phyloP scores from a whole-genome alignment of 306 rosid species.

The Dalbergia oliveri region DNA sequence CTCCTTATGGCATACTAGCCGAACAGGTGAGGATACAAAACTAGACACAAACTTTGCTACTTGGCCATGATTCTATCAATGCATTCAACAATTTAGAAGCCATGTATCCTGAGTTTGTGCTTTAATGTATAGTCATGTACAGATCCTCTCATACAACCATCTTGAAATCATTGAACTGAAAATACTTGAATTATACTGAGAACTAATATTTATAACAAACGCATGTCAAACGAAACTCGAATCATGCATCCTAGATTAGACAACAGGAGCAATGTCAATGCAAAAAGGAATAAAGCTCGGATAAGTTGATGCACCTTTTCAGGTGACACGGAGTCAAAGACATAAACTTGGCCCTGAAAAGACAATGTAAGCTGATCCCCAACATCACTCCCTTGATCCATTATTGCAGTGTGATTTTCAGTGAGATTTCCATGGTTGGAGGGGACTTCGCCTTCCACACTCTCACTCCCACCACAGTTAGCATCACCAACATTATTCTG shows the following conservation, averaged over 20 bases:
- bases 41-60: constrained; percentile 14
- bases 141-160: constrained; percentile 21
- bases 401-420: constrained; percentile 51
- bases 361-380: constrained; percentile 81
- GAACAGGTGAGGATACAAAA: constrained; percentile 9
- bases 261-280: neutral
- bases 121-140: constrained; percentile 9
- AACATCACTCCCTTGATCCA: constrained; percentile 57
- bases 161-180: constrained; percentile 21
- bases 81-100: constrained; percentile 23
- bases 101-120: constrained; percentile 8
- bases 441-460: constrained; percentile 58
- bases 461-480: constrained; percentile 57
- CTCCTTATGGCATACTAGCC: constrained; percentile 17
- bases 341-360: constrained; percentile 80
- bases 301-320: constrained; percentile 66
- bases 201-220: constrained; percentile 31
- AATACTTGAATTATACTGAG: constrained; percentile 20
- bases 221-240: constrained; percentile 26
- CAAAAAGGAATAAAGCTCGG: constrained; percentile 16
- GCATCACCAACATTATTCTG: constrained; percentile 55
- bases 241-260: constrained; percentile 8
- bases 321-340: constrained; percentile 71
- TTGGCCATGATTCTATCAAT: constrained; percentile 2
- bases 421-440: constrained; percentile 62